Percentiles rank a stretch among this genome's conserved stretches.
Evolutionary conservation across 805 yeast genomes (phyloP).

Genomic region (Teunomyces panamensis): DNA sequence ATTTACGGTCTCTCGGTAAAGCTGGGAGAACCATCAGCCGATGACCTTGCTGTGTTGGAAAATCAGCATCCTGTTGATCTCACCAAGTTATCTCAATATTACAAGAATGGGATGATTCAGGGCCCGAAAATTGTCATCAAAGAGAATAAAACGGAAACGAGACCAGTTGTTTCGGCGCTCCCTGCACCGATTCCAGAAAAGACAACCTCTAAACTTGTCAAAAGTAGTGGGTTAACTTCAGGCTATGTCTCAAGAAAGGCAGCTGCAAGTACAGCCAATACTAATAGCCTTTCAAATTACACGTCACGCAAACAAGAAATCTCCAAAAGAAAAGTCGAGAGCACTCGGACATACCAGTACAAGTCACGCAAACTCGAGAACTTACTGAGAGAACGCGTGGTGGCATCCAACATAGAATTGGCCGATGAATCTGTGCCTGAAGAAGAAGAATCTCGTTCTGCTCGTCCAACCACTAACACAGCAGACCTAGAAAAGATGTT

Average conservation of each 20-base stretch:
- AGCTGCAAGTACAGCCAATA: slow-evolving; percentile 7
- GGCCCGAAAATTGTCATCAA: slow-evolving; percentile 24
- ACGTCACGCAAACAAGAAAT: slow-evolving; percentile 17
- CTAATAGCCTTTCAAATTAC: slow-evolving; percentile 13
- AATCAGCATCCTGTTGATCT: slow-evolving; percentile 13
- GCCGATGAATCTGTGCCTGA: slow-evolving; percentile 5
- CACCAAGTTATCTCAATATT: slow-evolving; percentile 15
- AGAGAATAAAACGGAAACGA: background rate
- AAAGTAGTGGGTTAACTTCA: slow-evolving; percentile 18
- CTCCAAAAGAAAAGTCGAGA: background rate
- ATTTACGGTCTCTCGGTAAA: slow-evolving; percentile 34
- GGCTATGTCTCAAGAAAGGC: slow-evolving; percentile 23
- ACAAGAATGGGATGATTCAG: slow-evolving; percentile 28
- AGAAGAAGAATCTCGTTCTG: slow-evolving; percentile 1
- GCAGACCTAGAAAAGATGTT: slow-evolving; percentile 11
- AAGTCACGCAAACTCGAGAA: slow-evolving; percentile 35
- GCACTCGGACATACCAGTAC: slow-evolving; percentile 18
- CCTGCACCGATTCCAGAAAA: background rate
- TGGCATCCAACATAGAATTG: slow-evolving; percentile 20
- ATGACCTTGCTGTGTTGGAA: slow-evolving; percentile 19
- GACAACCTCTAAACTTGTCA: slow-evolving; percentile 5
- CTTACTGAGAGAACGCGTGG: slow-evolving; percentile 35
- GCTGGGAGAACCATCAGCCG: slow-evolving; percentile 5
- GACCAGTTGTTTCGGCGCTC: background rate
- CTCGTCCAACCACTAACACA: background rate